These are phyloP conservation scores for Maudiozyma barnettii DNA, from an alignment of 805 yeast species.

Conservation along the genomic window DNA sequence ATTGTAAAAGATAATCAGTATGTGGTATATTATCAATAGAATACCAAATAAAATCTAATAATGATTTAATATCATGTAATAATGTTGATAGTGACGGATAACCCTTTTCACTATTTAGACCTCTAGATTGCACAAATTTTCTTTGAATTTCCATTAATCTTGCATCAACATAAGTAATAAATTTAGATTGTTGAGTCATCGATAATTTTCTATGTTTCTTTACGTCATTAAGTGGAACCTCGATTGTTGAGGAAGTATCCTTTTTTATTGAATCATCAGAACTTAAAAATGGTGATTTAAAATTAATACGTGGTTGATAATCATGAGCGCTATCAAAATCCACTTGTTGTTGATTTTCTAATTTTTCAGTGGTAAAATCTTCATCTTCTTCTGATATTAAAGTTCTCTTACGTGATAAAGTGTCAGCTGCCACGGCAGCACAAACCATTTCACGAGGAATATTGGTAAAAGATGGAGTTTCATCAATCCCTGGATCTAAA, in stretches of 20 bases:
- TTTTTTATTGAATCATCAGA: conserved; percentile 5
- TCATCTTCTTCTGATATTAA: conserved; percentile 1
- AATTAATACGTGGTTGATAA: conserved; percentile 23
- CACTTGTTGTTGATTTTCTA: not conserved
- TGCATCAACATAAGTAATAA: conserved; percentile 47
- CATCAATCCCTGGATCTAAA: conserved; percentile 18
- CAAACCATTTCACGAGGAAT: not conserved
- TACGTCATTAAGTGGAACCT: not conserved
- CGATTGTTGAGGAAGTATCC: not conserved
- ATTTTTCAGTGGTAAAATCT: not conserved
- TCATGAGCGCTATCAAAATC: conserved; percentile 24
- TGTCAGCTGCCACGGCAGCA: too few species aligned
- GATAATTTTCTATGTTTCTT: conserved; percentile 27
- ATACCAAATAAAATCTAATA: conserved; percentile 53
- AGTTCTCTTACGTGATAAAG: not conserved
- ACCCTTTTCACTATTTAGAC: conserved; percentile 25
- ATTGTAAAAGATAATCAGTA: conserved; percentile 16
- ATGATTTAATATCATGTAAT: conserved; percentile 36
- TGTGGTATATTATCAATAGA: conserved; percentile 37
- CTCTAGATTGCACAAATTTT: conserved; percentile 39
- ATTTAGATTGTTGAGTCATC: conserved; percentile 44
- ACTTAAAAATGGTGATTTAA: conserved; percentile 26
- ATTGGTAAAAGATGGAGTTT: conserved; percentile 6
- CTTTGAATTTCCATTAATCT: conserved; percentile 46
- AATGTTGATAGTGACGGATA: conserved; percentile 29